A percentile compares a stretch with the other conserved stretches of the same genome.
Conservation (phyloP, 441 rosid genomes). For the Euphorbia celastroides region DNA sequence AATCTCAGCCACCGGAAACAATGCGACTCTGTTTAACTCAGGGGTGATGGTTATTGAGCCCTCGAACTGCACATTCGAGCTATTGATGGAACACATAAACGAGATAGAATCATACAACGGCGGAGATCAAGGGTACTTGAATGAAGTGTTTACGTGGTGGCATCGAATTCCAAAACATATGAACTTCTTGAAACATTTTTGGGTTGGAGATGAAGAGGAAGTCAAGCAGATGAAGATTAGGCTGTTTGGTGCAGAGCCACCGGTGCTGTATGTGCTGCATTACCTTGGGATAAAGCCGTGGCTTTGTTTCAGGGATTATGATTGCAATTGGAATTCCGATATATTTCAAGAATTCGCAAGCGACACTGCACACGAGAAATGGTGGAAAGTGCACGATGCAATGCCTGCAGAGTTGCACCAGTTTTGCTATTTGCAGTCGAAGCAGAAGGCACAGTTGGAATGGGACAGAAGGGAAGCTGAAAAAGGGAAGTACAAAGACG, state of each 20-base stretch:
- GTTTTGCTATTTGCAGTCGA: conserved; percentile 64
- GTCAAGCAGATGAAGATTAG: conserved; percentile 58
- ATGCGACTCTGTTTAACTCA: conserved; percentile 73
- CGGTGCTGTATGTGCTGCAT: conserved; percentile 74
- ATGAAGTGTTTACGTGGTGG: conserved; percentile 95
- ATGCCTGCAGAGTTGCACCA: conserved; percentile 77
- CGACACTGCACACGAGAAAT: conserved; percentile 64
- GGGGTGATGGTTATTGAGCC: conserved; percentile 95
- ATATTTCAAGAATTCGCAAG: conserved; percentile 78
- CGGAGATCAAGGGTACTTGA: conserved; percentile 89
- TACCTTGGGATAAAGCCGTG: conserved; percentile 85
- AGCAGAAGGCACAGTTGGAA: conserved; percentile 83
- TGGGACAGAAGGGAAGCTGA: conserved; percentile 74
- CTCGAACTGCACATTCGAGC: conserved; percentile 80
- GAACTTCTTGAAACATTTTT: conserved; percentile 88
- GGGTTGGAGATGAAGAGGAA: conserved; percentile 78
- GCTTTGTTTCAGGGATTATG: conserved; percentile 82
- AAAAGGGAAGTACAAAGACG: conserved; percentile 53
- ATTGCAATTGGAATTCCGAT: conserved; percentile 81
- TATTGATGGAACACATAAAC: conserved; percentile 81
- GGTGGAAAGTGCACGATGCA: conserved; percentile 92
- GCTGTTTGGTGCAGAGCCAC: conserved; percentile 78
- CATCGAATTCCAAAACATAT: conserved; percentile 78
- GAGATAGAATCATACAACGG: conserved; percentile 91
- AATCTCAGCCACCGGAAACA: conserved; percentile 87